Conservation (phyloP, 1,284 basidiomycete species). For the Apiotrichum porosum region DNA sequence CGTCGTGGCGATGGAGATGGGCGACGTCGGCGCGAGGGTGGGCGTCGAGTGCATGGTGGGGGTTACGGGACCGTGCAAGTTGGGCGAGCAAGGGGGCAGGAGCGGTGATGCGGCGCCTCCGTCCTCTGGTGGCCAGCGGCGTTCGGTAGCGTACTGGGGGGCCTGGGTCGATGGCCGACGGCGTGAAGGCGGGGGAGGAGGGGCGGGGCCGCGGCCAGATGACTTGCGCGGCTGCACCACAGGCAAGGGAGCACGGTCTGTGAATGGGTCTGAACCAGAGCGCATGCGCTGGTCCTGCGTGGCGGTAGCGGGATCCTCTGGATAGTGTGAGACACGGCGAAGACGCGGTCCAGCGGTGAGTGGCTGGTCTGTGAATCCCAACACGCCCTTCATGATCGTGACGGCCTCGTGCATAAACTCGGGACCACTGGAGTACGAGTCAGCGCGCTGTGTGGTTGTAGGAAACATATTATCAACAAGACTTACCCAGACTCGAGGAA, state of each 20-base stretch:
- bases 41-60: background rate
- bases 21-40: background rate
- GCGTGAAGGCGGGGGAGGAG: constrained; percentile 28
- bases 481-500: constrained; percentile 45
- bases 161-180: background rate
- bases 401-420: constrained; percentile 47
- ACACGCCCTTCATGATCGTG: constrained; percentile 39
- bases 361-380: constrained; percentile 41
- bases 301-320: background rate
- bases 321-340: constrained; percentile 11
- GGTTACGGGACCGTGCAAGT: constrained; percentile 2
- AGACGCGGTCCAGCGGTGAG: constrained; percentile 33
- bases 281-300: constrained; percentile 2
- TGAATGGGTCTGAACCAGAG: constrained; percentile 37
- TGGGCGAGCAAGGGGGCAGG: background rate
- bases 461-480: background rate
- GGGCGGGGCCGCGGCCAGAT: constrained; percentile 28
- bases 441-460: background rate
- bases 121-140: background rate
- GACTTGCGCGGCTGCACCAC: constrained; percentile 6
- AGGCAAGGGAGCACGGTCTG: constrained; percentile 16
- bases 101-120: background rate
- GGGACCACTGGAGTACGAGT: constrained; percentile 24
- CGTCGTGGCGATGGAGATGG: constrained; percentile 3
- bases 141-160: too few relatives aligned